Percentiles rank a stretch among this genome's conserved stretches.
Conservation (phyloP, 805 yeast genomes). For the Wickerhamiella kurtzmanii region DNA sequence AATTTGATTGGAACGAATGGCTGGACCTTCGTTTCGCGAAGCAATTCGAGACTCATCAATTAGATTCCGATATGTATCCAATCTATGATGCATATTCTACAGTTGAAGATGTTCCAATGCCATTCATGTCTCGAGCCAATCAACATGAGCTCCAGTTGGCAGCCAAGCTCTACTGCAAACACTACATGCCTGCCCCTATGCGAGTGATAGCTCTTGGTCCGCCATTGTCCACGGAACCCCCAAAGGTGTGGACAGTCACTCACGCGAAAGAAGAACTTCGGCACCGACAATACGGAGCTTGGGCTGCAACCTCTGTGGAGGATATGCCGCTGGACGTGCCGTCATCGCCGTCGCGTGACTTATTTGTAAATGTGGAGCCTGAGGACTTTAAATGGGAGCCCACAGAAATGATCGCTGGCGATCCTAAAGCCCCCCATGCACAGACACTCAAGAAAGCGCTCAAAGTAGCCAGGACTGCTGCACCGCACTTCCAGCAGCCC, state of each 20-base stretch:
- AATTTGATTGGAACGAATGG: conserved; percentile 23
- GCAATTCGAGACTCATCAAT: conserved; percentile 6
- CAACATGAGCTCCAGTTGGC: conserved; percentile 15
- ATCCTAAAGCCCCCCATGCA: conserved; percentile 5
- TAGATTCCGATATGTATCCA: conserved; percentile 11
- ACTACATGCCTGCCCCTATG: conserved; percentile 10
- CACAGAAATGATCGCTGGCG: background rate
- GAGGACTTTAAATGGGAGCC: conserved; percentile 8
- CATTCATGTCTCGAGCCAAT: conserved; percentile 4
- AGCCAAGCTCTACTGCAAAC: conserved; percentile 13
- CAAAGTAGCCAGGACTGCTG: background rate
- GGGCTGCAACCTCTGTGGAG: conserved; percentile 5
- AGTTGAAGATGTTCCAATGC: conserved; percentile 5
- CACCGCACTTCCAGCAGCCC: conserved; percentile 15
- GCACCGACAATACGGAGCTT: conserved; percentile 14
- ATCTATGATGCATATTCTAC: background rate
- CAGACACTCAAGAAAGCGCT: conserved; percentile 6
- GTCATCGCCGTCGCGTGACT: background rate
- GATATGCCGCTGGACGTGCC: conserved; percentile 2
- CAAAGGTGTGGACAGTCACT: conserved; percentile 1
- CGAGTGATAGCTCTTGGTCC: conserved; percentile 9
- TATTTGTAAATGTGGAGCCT: conserved; percentile 2
- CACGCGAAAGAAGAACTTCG: background rate
- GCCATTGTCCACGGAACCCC: conserved; percentile 3
- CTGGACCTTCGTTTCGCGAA: conserved; percentile 17